Base-by-base conservation (phyloP, 192 early-diverging fungal species). In the Coemansia furcata region DNA sequence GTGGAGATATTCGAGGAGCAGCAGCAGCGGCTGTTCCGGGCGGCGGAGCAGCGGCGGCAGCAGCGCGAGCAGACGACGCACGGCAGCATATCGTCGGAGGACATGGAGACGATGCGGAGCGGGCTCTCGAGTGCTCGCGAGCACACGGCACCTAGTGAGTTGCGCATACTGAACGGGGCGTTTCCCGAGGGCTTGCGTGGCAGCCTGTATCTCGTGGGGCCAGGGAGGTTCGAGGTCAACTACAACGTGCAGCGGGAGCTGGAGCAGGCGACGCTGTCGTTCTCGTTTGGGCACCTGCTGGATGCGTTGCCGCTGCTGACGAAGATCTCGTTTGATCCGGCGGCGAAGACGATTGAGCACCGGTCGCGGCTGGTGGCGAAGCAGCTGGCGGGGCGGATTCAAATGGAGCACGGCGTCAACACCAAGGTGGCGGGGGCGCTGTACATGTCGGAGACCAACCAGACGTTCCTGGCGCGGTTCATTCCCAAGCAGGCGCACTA, bases 271-370 rank as follows among this genome's bases (percentile, higher is more conserved):
- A 91, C 89, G n/a, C 83, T 83, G 8, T 83, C 77, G 21, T 92
- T 88, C 60, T 74, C 78, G 3, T 91, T 89, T 60, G 89, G 86
- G 12, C 88, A 91, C 66, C 86, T 88, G 79, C 87, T 92, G 78
- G 91, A 92, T 67, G 85, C 87, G 46, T 76, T 90, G 65, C 91
- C 91, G 26, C 76, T 91, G 14, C 84, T 92, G 46, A 90, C 86
- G 60, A 85, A 87, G 62, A 86, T 92, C 76, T 78, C 83, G 43
- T 85, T 92, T 50, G 85, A 88, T 32, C 86, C 86, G 15, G 61
- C 63, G n/a, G 75, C 52, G 52, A 86, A 86, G 63, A 79, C 68
- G 11, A 81, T 92, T 62, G 82, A 65, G 36, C 87, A 91, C 65
- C 73, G 86, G 21, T 87, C 86, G 37, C 82, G 86, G 9, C 76